phyloP scores from a whole-genome alignment of 2,329 filamentous ascomycete genomes.

The Myriosclerotinia duriaeana region DNA sequence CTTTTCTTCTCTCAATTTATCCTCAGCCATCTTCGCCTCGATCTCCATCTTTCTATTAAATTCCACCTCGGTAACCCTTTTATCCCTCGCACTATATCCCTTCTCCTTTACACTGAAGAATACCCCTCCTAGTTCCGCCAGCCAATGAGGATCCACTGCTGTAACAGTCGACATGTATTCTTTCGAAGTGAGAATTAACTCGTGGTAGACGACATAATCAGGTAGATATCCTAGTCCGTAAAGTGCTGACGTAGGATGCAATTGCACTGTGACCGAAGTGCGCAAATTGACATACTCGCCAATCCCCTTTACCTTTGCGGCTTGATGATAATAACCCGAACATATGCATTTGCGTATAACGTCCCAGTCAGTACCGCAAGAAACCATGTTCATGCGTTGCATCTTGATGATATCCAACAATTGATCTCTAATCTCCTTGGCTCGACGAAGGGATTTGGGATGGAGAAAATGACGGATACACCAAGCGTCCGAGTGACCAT shows the following conservation, averaged over 20 bases:
- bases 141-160: constrained; percentile 92
- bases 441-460: constrained; percentile 86
- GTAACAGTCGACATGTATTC: constrained; percentile 99
- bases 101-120: constrained; percentile 99
- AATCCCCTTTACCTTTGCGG: constrained; percentile 91
- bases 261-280: constrained; percentile 88
- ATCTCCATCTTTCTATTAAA: constrained; percentile 94
- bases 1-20: constrained; percentile 68
- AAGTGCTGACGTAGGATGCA: constrained; percentile 90
- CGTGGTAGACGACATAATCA: constrained; percentile 97
- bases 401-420: constrained; percentile 90
- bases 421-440: constrained; percentile 92
- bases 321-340: constrained; percentile 96
- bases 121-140: constrained; percentile 92
- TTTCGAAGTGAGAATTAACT: constrained; percentile 92
- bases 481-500: constrained; percentile 88
- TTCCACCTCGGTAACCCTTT: constrained; percentile 83
- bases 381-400: constrained; percentile 83
- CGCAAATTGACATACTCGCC: constrained; percentile 97
- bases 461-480: constrained; percentile 92
- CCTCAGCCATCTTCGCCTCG: constrained; percentile 85
- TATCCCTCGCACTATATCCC: constrained; percentile 84
- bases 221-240: constrained; percentile 92
- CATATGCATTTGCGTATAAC: constrained; percentile 94
- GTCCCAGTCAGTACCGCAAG: constrained; percentile 97